These are phyloP conservation scores for Hericium alpestre DNA, from an alignment of 768 basidiomycete species.

Conservation along the genomic window DNA sequence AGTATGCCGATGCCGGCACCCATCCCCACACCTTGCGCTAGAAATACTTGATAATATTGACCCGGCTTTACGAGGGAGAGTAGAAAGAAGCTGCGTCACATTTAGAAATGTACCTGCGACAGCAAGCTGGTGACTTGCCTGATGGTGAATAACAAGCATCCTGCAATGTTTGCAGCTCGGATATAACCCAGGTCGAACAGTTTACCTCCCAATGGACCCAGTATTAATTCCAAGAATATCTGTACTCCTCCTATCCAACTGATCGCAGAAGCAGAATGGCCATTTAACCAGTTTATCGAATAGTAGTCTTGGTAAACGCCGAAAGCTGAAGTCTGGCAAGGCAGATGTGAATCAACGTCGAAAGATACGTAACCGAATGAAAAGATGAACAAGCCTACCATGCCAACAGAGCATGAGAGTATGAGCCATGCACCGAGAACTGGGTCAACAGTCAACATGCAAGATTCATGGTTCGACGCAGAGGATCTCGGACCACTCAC, in stretches of 20 bases:
- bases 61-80: not conserved
- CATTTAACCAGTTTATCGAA: not conserved
- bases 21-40: not conserved
- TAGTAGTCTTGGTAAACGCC: not conserved
- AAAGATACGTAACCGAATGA: not conserved
- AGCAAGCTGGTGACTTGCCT: not conserved
- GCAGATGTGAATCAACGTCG: not conserved
- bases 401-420: not conserved
- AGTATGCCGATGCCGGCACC: not conserved
- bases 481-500: not conserved
- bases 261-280: not conserved
- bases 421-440: conserved; percentile 1
- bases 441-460: not conserved
- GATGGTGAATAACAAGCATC: not conserved
- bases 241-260: conserved; percentile 1
- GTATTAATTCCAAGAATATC: not conserved
- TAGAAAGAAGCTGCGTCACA: not conserved
- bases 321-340: not conserved
- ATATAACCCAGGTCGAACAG: not conserved
- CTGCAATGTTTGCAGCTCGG: not conserved
- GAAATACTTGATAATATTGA: not conserved
- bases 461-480: not conserved
- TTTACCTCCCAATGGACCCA: not conserved
- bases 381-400: not conserved
- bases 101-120: too few species aligned